Base-by-base conservation (phyloP, 495 filamentous ascomycete species). In the Penicillium maclennaniae region DNA sequence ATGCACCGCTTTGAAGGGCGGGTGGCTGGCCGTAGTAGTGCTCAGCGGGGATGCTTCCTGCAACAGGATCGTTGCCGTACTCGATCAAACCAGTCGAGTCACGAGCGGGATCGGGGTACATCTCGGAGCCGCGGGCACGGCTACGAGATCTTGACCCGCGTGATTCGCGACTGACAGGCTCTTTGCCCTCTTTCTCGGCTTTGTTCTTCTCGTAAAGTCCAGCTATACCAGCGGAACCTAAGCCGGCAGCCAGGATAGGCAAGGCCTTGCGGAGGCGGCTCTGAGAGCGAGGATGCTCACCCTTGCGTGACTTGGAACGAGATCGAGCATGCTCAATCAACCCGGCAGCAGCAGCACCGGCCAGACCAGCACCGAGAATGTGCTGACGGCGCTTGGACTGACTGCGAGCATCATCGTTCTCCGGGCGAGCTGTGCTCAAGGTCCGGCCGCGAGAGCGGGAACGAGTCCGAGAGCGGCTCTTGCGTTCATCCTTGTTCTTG, bases 201-300 rank as follows among this genome's bases (percentile, higher is more conserved):
- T 89, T 86, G 25, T 82, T 78, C 54, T 79, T 86, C 71, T 96
- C 89, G 64, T 91, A 95, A 14, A 95, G 63, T 38, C 88, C 89
- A 59, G 87, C 86, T 45, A 86, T 84, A 9, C 85, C 89, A 15
- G 90, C 91, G 38, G 83, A 88, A 10, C 87, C 87, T 3, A 92
- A 69, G 40, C 88, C 90, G 14, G 89, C 86, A 14, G 85, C 90
- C 14, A 82, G 81, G 38, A 95, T 84, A 39, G 77, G 87, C 51
- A 77, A 79, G 62, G 76, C 85, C 69, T 76, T 66, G 43, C 79
- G 70, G 31, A 87, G 61, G 16, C 81, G 77, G 48, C 84, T 86
- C 60, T 83, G 82, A 45, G 81, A 84, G 25, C 78, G 72, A 26
- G 71, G 73, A 50, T 69, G 70, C 34, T 73, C 67, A 17, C 76